phyloP scores from a whole-genome alignment of 768 basidiomycete genomes.

The Rhizopogon roseolus region DNA sequence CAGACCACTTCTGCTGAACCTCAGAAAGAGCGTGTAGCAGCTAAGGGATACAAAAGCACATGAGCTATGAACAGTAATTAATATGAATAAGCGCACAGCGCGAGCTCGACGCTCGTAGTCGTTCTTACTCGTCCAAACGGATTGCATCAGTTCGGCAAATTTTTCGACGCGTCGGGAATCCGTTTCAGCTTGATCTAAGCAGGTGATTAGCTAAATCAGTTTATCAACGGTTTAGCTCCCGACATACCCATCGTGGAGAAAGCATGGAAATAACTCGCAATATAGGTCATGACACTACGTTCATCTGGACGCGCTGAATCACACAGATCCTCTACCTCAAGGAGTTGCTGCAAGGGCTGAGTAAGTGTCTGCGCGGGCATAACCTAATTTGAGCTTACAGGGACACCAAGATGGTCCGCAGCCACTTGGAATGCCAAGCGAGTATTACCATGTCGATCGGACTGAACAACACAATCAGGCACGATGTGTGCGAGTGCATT shows the following conservation, averaged over 20 bases:
- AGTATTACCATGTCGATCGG: slow-evolving; percentile 79
- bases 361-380: neutral
- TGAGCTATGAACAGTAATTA: neutral
- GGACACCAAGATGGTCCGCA: slow-evolving; percentile 84
- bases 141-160: slow-evolving; percentile 94
- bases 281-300: slow-evolving; percentile 96
- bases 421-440: slow-evolving; percentile 85
- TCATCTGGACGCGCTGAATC: slow-evolving; percentile 89
- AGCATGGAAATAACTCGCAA: slow-evolving; percentile 96
- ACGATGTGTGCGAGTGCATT: neutral
- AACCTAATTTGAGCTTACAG: slow-evolving; percentile 46
- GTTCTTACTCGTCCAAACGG: slow-evolving; percentile 80
- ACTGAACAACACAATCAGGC: slow-evolving; percentile 33
- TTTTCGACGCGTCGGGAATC: slow-evolving; percentile 92
- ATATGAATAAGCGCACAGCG: slow-evolving; percentile 38
- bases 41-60: slow-evolving; percentile 26
- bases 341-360: slow-evolving; percentile 60
- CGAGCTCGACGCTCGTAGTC: slow-evolving; percentile 89
- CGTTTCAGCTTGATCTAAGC: slow-evolving; percentile 87
- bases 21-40: slow-evolving; percentile 63
- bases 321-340: slow-evolving; percentile 95
- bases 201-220: neutral
- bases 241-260: slow-evolving; percentile 91
- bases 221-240: neutral
- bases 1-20: slow-evolving; percentile 67